Base-by-base conservation (phyloP, 495 filamentous ascomycete genomes). In the Clavariopsis aquatica region DNA sequence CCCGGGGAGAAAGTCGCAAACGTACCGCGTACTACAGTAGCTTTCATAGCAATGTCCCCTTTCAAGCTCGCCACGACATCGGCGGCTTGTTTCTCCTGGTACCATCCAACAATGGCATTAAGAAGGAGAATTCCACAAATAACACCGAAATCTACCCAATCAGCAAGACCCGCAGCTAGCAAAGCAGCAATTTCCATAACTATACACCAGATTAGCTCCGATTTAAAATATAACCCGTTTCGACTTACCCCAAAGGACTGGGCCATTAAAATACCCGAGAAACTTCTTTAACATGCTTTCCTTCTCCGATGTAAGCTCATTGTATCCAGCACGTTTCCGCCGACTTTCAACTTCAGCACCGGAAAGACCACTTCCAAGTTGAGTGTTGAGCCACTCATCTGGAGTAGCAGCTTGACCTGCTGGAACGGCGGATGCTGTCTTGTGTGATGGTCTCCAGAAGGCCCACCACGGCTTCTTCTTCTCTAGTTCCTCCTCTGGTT, bases 131-230 rank as follows among this genome's bases (percentile, higher is more conserved):
- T 91, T 74, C 86, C 89, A 61, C 89, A 87, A 75, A 92, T 92
- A 69, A 92, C 88, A 80, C 89, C 89, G 58, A 91, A 89, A 74
- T 92, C 89, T 63, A 92, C 82, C 87, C 87, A 92, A 73, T 91
- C 89, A 72, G 83, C 83, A 64, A 92, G 84, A 83, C 89, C 89
- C 72, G 88, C 87, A 73, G 89, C 87, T 65, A 93, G 77, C 26
- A 91, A 75, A 68, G 90, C 88, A 80, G 89, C 89, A 70, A 93
- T 71, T 85, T 93, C 88, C 89, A 93, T 92, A 73, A 91, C 89
- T 92, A 73, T 46, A 34, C 36, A 52, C 15, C 24, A 52, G 34
- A 52, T 52, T 59, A 57, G 57, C 22, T 64, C n/a, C 12, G 52
- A 46, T 34, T n/a, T 53, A 52, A 55, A 10, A 34, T 26, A 5